Evolutionary conservation across 768 basidiomycete genomes (phyloP), one percentile per base, ranked within the genome.

Genomic region (Lactarius evosmus): DNA sequence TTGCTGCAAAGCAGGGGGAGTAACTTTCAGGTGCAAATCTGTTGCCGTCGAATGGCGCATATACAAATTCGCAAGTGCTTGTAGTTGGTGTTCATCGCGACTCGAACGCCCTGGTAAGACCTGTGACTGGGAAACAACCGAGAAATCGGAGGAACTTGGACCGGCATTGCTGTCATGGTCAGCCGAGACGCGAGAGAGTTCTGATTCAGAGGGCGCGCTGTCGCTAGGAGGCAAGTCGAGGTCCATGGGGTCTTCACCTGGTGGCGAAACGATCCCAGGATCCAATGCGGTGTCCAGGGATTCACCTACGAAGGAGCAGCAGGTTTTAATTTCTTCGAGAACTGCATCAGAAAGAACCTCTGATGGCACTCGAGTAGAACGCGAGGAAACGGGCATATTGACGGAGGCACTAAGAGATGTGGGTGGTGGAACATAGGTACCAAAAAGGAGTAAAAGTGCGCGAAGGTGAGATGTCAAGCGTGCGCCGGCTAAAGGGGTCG

Each of bases 281-380:
- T 67, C 65, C 22, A 70, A 62, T 7, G 73, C 69, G 9, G 71
- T 65, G 54, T 82, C 83, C 41, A 91, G 77, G 1, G 79, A 73
- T 4, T 82, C 79, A 30, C 91, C 87, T 29, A 98, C 95, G 69
- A 97, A 95, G 72, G 92, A 95, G 61, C 86, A 89, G 3, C 94
- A 85, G 2, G 89, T 89, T 74, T 97, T 92, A 64, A 98, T 87
- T 68, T 95, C 89, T 74, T 98, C 94, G 17, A 97, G 74, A n/a
- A 95, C 78, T 2, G 79, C 75, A 59, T 93, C 90, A 1, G 89
- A 88, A 40, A 98, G 79, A 32, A 96, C 78, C 69, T 90, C 90
- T 68, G 83, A 80, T 1, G 95, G 92, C 1, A 96, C 86, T 2
- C 85, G 84, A 1, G 78, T 84, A 1, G 85, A 76, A 25, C 86